Evolutionary conservation across 805 yeast genomes (phyloP).

Genomic region (Citeromyces nyonsensis): DNA sequence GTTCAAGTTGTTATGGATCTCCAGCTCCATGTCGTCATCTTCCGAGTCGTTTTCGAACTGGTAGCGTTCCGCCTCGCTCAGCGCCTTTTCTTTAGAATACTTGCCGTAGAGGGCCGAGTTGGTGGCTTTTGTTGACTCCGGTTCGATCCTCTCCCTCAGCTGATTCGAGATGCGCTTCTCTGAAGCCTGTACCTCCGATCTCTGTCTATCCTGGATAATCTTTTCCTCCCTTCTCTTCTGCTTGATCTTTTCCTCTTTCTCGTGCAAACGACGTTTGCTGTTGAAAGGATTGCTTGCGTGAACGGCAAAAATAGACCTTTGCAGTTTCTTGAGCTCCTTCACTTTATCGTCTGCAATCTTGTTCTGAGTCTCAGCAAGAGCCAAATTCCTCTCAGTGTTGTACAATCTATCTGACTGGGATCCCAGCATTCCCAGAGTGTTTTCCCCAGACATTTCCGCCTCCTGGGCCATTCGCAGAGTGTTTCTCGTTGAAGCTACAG

Average conservation of each 20-base stretch:
- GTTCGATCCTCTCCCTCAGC: conserved; percentile 29
- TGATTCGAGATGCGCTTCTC: conserved; percentile 58
- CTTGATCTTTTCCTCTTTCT: conserved; percentile 57
- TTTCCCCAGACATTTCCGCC: conserved; percentile 61
- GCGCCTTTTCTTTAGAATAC: conserved; percentile 33
- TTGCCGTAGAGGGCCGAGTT: conserved; percentile 22
- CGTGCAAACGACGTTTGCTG: conserved; percentile 56
- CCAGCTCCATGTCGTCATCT: conserved; percentile 86
- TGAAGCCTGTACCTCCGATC: conserved; percentile 22
- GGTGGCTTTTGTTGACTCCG: too few species aligned
- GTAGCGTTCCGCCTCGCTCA: conserved; percentile 49
- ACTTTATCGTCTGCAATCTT: conserved; percentile 74
- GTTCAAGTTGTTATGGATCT: conserved; percentile 70
- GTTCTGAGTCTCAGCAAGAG: conserved; percentile 69
- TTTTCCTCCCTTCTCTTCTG: conserved; percentile 27
- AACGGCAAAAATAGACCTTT: conserved; percentile 71
- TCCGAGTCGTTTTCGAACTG: conserved; percentile 84
- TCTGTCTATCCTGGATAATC: conserved; percentile 9
- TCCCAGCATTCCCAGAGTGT: conserved; percentile 85
- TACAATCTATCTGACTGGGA: conserved; percentile 82
- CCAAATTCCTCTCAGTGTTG: conserved; percentile 62
- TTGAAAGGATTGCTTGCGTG: conserved; percentile 81
- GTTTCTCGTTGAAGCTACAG: conserved; percentile 74
- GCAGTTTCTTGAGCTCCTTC: conserved; percentile 60
- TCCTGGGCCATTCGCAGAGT: conserved; percentile 59